Conservation (phyloP, 2,329 filamentous ascomycete species). For the Xylariaceae sp. region DNA sequence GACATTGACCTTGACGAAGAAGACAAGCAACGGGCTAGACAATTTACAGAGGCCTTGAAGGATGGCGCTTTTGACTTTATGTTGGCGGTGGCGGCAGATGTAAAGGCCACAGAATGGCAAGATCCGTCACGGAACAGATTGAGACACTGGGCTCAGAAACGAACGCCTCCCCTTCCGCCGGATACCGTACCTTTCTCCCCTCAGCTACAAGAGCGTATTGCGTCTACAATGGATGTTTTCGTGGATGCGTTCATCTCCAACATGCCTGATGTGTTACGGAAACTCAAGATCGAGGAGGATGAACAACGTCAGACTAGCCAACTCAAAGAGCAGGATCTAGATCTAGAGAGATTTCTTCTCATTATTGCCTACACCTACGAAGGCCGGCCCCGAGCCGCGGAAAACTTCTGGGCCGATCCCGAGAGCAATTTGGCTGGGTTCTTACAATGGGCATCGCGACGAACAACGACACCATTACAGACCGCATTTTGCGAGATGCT, state of each 20-base stretch:
- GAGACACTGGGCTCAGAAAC: slow-evolving; percentile 77
- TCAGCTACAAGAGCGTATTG: slow-evolving; percentile 69
- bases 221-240: slow-evolving; percentile 81
- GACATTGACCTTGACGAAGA: slow-evolving; percentile 67
- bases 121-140: slow-evolving; percentile 82
- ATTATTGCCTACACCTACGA: slow-evolving; percentile 92
- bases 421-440: slow-evolving; percentile 95
- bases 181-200: slow-evolving; percentile 68
- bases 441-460: slow-evolving; percentile 91
- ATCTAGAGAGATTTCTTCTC: slow-evolving; percentile 86
- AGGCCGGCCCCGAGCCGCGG: slow-evolving; percentile 76
- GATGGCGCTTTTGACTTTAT: slow-evolving; percentile 93
- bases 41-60: slow-evolving; percentile 74
- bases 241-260: slow-evolving; percentile 93
- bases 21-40: slow-evolving; percentile 66
- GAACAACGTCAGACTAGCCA: slow-evolving; percentile 72
- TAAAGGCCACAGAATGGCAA: slow-evolving; percentile 79
- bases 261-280: slow-evolving; percentile 86
- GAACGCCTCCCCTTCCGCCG: slow-evolving; percentile 65
- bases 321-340: slow-evolving; percentile 63
- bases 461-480: slow-evolving; percentile 92
- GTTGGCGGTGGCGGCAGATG: slow-evolving; percentile 77
- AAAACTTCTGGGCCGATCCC: slow-evolving; percentile 86
- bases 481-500: slow-evolving; percentile 97
- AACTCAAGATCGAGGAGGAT: slow-evolving; percentile 83